Conservation (phyloP, 352 stramenopile species). For the Thraustochytrium sp. region DNA sequence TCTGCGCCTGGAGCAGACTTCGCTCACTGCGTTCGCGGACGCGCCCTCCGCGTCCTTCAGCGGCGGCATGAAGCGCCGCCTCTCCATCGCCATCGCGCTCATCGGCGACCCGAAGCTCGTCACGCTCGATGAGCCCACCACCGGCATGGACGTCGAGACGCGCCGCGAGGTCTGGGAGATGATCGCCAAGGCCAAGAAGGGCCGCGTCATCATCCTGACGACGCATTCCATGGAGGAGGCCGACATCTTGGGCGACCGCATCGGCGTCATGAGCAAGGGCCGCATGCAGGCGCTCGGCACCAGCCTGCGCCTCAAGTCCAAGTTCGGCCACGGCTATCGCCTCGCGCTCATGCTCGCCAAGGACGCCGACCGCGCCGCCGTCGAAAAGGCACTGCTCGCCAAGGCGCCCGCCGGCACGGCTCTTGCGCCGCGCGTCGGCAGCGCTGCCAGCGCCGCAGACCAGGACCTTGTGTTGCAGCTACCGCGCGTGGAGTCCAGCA, state of each 20-base stretch:
- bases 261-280: slow-evolving; percentile 72
- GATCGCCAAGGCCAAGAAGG: slow-evolving; percentile 57
- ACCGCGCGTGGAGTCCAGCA: not conserved
- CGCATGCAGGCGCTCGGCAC: slow-evolving; percentile 54
- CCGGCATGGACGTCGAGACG: slow-evolving; percentile 71
- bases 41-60: slow-evolving; percentile 28
- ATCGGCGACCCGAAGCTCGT: slow-evolving; percentile 80
- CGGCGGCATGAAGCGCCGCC: slow-evolving; percentile 88
- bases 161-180: slow-evolving; percentile 69
- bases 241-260: slow-evolving; percentile 74
- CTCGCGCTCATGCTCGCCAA: slow-evolving; percentile 50
- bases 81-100: slow-evolving; percentile 87
- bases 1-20: slow-evolving; percentile 51
- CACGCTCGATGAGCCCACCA: slow-evolving; percentile 91
- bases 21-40: slow-evolving; percentile 52
- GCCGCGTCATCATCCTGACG: slow-evolving; percentile 71
- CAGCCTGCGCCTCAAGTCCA: slow-evolving; percentile 72
- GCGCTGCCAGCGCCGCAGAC: not conserved
- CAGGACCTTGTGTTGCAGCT: not conserved
- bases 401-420: not conserved
- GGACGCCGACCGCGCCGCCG: not conserved
- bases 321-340: slow-evolving; percentile 34
- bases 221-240: slow-evolving; percentile 81
- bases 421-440: not conserved
- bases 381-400: not conserved